Conservation (phyloP, 768 basidiomycete species). For the Termitomyces sp. region DNA sequence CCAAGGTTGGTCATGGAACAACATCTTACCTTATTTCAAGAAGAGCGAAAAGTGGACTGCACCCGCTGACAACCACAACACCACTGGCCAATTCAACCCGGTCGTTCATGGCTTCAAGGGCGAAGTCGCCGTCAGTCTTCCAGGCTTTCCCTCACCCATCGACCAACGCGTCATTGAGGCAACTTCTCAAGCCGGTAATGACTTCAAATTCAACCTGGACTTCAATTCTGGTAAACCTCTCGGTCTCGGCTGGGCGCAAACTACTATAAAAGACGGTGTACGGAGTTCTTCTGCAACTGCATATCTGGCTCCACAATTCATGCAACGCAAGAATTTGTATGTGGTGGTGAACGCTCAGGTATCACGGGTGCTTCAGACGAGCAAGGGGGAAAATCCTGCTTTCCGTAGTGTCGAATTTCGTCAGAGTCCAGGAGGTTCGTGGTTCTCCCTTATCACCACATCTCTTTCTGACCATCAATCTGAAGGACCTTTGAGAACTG, state of each 20-base stretch:
- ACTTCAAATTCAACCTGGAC: slow-evolving; percentile 22
- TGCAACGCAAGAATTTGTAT: slow-evolving; percentile 24
- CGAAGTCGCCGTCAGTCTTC: slow-evolving; percentile 23
- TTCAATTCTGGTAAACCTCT: slow-evolving; percentile 24
- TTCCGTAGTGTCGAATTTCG: slow-evolving; percentile 22
- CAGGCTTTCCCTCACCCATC: slow-evolving; percentile 21
- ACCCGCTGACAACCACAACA: slow-evolving; percentile 28
- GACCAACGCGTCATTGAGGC: slow-evolving; percentile 26
- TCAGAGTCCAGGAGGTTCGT: slow-evolving; percentile 10
- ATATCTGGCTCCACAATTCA: slow-evolving; percentile 22
- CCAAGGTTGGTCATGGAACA: slow-evolving; percentile 21
- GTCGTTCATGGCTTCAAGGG: slow-evolving; percentile 27
- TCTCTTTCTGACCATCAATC: neutral
- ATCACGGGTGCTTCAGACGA: slow-evolving; percentile 23
- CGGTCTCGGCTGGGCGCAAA: slow-evolving; percentile 24
- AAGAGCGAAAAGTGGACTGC: slow-evolving; percentile 28
- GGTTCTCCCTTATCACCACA: neutral
- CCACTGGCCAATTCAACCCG: slow-evolving; percentile 29
- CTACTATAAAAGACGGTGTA: slow-evolving; percentile 20
- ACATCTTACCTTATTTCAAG: slow-evolving; percentile 22
- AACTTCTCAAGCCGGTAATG: slow-evolving; percentile 20
- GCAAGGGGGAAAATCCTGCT: slow-evolving; percentile 1
- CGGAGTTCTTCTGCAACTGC: slow-evolving; percentile 27
- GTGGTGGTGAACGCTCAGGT: slow-evolving; percentile 25
- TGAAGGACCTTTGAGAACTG: slow-evolving; percentile 10